phyloP scores from a whole-genome alignment of 352 stramenopile genomes.

The Pythium coloratum region DNA sequence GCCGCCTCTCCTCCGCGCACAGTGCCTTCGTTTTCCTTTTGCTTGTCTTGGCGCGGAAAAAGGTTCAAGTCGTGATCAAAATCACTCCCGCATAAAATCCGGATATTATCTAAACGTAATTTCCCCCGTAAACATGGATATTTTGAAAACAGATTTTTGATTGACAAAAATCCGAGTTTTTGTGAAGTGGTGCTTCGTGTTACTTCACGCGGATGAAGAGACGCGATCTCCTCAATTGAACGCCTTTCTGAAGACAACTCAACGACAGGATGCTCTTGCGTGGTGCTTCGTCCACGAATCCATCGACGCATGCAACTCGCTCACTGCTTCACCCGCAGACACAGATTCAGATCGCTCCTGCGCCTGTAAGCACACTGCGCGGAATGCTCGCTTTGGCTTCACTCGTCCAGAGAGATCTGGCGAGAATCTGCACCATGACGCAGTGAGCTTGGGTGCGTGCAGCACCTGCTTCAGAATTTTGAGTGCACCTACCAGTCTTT shows the following conservation, averaged over 20 bases:
- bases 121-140: neutral
- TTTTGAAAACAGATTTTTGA: neutral
- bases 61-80: neutral
- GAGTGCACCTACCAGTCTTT: conserved; percentile 1
- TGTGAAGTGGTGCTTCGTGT: neutral
- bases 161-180: neutral
- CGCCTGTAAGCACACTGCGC: too few relatives aligned
- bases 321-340: neutral
- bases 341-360: neutral
- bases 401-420: too few relatives aligned
- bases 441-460: neutral
- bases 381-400: too few relatives aligned
- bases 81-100: neutral
- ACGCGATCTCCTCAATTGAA: conserved; percentile 4
- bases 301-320: neutral
- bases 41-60: conserved; percentile 1
- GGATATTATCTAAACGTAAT: neutral
- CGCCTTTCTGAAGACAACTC: neutral
- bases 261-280: neutral
- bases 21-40: neutral
- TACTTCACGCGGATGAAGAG: neutral
- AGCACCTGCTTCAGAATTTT: conserved; percentile 8
- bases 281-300: neutral
- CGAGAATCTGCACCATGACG: too few relatives aligned
- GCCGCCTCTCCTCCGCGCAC: neutral